Evolutionary conservation across 2,329 filamentous ascomycete genomes (phyloP).

Genomic region (Mycosphaerella sp.): DNA sequence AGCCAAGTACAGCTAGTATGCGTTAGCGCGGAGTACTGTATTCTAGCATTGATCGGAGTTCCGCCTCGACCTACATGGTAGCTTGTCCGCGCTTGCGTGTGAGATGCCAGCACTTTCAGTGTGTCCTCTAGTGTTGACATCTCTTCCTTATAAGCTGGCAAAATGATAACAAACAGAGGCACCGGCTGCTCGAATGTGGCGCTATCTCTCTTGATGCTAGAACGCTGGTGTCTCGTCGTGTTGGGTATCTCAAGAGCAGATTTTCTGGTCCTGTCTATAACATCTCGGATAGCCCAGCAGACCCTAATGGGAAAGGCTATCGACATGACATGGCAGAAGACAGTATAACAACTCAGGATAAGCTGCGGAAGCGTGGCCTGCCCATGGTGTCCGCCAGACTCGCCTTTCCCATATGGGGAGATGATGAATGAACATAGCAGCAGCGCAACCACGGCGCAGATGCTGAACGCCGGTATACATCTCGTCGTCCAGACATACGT

Average conservation of each 20-base stretch:
- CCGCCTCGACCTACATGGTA: slow-evolving; percentile 59
- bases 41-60: neutral
- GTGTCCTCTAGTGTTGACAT: slow-evolving; percentile 62
- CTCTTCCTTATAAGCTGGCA: slow-evolving; percentile 71
- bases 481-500: slow-evolving; percentile 28
- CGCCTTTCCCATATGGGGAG: slow-evolving; percentile 25
- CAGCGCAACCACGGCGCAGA: slow-evolving; percentile 21
- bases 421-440: slow-evolving; percentile 29
- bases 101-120: slow-evolving; percentile 61
- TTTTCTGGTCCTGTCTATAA: slow-evolving; percentile 40
- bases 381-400: slow-evolving; percentile 24
- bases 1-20: slow-evolving; percentile 58
- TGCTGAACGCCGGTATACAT: slow-evolving; percentile 29
- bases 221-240: slow-evolving; percentile 17
- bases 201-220: slow-evolving; percentile 20
- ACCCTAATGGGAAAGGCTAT: slow-evolving; percentile 58
- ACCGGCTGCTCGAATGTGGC: slow-evolving; percentile 22
- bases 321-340: slow-evolving; percentile 60
- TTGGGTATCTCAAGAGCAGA: slow-evolving; percentile 18
- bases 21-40: slow-evolving; percentile 11
- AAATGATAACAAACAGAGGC: slow-evolving; percentile 57
- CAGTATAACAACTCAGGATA: slow-evolving; percentile 48
- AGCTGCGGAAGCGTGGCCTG: slow-evolving; percentile 28
- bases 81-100: slow-evolving; percentile 55
- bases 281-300: slow-evolving; percentile 55